Evolutionary conservation across 148 eudicot species (phyloP), one percentile per base, ranked within the genome.

Genomic region (Euryodendron excelsum): DNA sequence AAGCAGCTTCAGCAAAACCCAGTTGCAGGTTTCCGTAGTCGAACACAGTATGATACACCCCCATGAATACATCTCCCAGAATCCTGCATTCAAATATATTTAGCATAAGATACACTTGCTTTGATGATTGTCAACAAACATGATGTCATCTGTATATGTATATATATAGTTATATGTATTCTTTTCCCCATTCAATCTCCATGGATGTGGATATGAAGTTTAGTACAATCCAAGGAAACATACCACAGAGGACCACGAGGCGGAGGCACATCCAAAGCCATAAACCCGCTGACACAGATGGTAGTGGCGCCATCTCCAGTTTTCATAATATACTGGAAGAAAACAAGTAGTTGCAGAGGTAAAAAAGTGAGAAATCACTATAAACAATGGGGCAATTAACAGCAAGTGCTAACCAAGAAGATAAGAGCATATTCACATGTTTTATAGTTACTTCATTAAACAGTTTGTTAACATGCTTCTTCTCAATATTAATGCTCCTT

Each of bases 171-270:
- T 64, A 14, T 33, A 15, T 34, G 5, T 34, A 67, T 69, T 27
- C 15, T 34, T 37, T 4, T 33, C 5, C 17, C 8, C 1, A 15
- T 37, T 39, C 5, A 9, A 67, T 69, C 14, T 69, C 41, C 20
- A 25, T 0, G 21, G 21, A 11, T 69, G 73, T 47, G 31, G n/a
- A 18, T 70, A 13, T 3, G 21, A 67, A 73, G 37, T 20, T 8
- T 31, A 53, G 27, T 7, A 56, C 3, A 27, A 72, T 56, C 64
- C 48, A 75, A 70, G 48, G 33, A 30, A 15, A 71, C 82, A 5
- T 94, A 94, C 98, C 98, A 94, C 25, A 91, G 87, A 21, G 98
- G 94, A 72, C 97, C 97, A 27, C 88, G 82, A 55, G 97, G 94
- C 68, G 93, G 88, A 45, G 97, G 92, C 75, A 90, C 91, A 74